Percentiles rank a stretch among this genome's conserved stretches.
These are phyloP conservation scores for Yarrowia porcina DNA, from an alignment of 805 yeast species.

Conservation along the genomic window DNA sequence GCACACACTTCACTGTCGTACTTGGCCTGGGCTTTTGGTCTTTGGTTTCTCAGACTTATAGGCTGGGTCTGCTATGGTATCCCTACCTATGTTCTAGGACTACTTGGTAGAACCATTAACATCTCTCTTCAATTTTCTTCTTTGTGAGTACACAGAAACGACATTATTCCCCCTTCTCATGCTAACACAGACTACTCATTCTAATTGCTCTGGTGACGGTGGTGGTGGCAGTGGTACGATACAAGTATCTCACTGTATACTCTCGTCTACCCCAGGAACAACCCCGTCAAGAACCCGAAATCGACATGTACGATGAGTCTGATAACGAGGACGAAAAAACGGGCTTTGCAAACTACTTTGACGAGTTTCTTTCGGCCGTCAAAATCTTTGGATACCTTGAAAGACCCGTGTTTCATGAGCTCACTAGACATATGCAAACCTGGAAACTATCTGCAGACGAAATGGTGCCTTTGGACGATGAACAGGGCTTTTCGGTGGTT, in stretches of 20 bases:
- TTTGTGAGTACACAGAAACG: neutral
- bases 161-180: neutral
- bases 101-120: slow-evolving; percentile 48
- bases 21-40: slow-evolving; percentile 19
- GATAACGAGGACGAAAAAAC: slow-evolving; percentile 42
- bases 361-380: slow-evolving; percentile 85
- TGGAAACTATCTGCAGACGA: slow-evolving; percentile 78
- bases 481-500: slow-evolving; percentile 83
- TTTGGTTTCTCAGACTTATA: slow-evolving; percentile 18
- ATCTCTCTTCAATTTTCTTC: slow-evolving; percentile 53
- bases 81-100: slow-evolving; percentile 33
- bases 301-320: slow-evolving; percentile 47
- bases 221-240: slow-evolving; percentile 52
- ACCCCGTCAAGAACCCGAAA: slow-evolving; percentile 44
- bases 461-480: slow-evolving; percentile 65
- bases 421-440: slow-evolving; percentile 88
- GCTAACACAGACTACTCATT: slow-evolving; percentile 29
- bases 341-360: slow-evolving; percentile 64
- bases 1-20: slow-evolving; percentile 10
- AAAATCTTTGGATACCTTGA: slow-evolving; percentile 93
- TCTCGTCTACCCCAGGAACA: slow-evolving; percentile 52
- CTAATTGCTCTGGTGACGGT: slow-evolving; percentile 37
- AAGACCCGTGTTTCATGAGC: slow-evolving; percentile 83
- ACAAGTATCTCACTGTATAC: slow-evolving; percentile 61
- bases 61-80: slow-evolving; percentile 31